phyloP scores from a whole-genome alignment of 306 rosid species.

The Myrica gale region DNA sequence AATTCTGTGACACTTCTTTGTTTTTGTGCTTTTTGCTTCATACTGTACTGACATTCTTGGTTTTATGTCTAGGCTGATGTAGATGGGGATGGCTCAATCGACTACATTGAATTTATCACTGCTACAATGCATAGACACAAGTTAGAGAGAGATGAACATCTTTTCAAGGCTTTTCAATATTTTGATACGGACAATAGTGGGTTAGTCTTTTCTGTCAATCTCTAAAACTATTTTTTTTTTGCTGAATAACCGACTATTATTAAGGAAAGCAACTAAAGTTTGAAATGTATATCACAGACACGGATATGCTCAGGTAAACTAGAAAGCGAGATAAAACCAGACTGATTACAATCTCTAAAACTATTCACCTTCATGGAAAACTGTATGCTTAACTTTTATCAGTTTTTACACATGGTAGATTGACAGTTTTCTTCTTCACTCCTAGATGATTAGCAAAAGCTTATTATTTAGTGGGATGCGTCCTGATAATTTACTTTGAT shows the following conservation, averaged over 20 bases:
- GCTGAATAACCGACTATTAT: too few species aligned
- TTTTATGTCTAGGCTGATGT: slow-evolving; percentile 70
- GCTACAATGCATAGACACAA: slow-evolving; percentile 90
- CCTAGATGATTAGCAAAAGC: background rate
- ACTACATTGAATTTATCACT: slow-evolving; percentile 82
- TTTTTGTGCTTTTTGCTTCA: background rate
- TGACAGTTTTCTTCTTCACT: background rate
- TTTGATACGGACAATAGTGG: slow-evolving; percentile 78
- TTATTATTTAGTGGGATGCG: background rate
- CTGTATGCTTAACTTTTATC: background rate
- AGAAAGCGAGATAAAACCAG: too few species aligned
- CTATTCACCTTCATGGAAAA: too few species aligned
- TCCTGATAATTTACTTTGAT: background rate
- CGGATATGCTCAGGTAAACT: too few species aligned
- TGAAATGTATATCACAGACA: too few species aligned
- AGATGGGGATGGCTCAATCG: slow-evolving; percentile 80
- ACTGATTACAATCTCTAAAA: background rate
- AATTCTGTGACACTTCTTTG: background rate
- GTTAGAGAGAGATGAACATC: slow-evolving; percentile 78
- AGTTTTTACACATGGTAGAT: background rate
- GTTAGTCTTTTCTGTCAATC: slow-evolving; percentile 40
- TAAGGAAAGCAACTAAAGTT: too few species aligned
- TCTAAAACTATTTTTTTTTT: background rate
- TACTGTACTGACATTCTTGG: slow-evolving; percentile 20
- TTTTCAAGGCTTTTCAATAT: slow-evolving; percentile 72